Percentiles rank a stretch among this genome's conserved stretches.
Conservation (phyloP, 208 protist genomes). For the Leishmania tropica region DNA sequence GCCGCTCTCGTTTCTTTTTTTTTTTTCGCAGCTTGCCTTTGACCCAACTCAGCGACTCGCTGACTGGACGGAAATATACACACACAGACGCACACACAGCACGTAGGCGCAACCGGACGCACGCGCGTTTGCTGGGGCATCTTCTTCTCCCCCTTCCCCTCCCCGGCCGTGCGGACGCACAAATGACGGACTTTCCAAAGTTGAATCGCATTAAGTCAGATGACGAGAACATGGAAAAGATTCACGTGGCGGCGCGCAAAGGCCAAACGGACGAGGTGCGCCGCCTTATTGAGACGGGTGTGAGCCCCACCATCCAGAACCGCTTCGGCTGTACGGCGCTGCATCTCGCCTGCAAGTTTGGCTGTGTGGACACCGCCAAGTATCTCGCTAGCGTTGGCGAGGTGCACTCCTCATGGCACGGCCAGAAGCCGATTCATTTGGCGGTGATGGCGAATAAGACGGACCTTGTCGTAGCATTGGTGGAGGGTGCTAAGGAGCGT, state of each 20-base stretch:
- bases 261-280: conserved; percentile 76
- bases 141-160: not conserved
- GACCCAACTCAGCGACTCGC: not conserved
- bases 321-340: conserved; percentile 88
- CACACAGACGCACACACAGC: not conserved
- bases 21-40: not conserved
- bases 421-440: conserved; percentile 81
- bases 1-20: not conserved
- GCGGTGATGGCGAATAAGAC: conserved; percentile 77
- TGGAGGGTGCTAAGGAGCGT: conserved; percentile 56
- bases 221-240: conserved; percentile 92
- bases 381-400: conserved; percentile 68
- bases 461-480: conserved; percentile 63
- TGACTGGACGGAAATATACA: not conserved
- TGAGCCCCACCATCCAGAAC: conserved; percentile 76
- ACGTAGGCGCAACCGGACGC: not conserved
- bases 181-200: conserved; percentile 72
- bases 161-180: not conserved
- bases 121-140: not conserved
- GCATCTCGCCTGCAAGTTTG: conserved; percentile 87
- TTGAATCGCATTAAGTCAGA: conserved; percentile 69
- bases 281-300: conserved; percentile 73
- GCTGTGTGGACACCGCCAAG: conserved; percentile 66
- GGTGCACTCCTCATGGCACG: conserved; percentile 72
- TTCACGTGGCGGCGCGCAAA: conserved; percentile 82